Base-by-base conservation (phyloP, 2,329 filamentous ascomycete species). In the Calonectria multiphialidica region DNA sequence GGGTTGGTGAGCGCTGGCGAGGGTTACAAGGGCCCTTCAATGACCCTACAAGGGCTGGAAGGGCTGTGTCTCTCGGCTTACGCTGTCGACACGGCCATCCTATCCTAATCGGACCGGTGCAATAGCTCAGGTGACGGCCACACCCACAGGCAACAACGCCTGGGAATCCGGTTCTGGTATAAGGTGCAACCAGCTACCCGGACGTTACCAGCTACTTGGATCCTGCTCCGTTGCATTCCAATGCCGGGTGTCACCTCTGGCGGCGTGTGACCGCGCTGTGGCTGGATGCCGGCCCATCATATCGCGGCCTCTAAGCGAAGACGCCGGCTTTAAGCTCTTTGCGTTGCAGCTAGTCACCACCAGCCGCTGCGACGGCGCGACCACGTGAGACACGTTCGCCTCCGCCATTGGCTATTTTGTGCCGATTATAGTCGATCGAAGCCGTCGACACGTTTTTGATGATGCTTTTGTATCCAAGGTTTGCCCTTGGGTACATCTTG, bases 91-190 rank as follows among this genome's bases (percentile, higher is more conserved):
- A 57, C 50, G 28, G 50, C 50, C 50, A 35, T 37, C n/a, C 16
- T 37, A 15, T 30, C 33, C 49, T 63, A 65, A 59, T 57, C 49
- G 61, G 67, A 65, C 59, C 59, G 59, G 44, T 15, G 25, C 65
- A 62, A 28, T 21, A 16, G 49, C 67, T 59, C 67, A 70, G 67
- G 61, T 65, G 67, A 70, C 47, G 30, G 30, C 3, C 15, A 33
- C 37, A 37, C 10, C 10, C 18, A 45, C 40, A 67, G 35, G 35
- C 12, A 12, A n/a, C 40, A 33, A 44, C 37, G 40, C 40, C 30
- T 65, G 47, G 28, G 7, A 61, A 40, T 65, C 61, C 49, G 16
- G 40, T 47, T 65, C 59, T 42, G 61, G 67, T 47, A 40, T 61
- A 68, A 61, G 30, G 30, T 49, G 53, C 44, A 68, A 68, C 37